Percentiles rank a stretch among this genome's conserved stretches.
Evolutionary conservation across 2,329 filamentous ascomycete genomes (phyloP).

Genomic region (Emydomyces testavorans): DNA sequence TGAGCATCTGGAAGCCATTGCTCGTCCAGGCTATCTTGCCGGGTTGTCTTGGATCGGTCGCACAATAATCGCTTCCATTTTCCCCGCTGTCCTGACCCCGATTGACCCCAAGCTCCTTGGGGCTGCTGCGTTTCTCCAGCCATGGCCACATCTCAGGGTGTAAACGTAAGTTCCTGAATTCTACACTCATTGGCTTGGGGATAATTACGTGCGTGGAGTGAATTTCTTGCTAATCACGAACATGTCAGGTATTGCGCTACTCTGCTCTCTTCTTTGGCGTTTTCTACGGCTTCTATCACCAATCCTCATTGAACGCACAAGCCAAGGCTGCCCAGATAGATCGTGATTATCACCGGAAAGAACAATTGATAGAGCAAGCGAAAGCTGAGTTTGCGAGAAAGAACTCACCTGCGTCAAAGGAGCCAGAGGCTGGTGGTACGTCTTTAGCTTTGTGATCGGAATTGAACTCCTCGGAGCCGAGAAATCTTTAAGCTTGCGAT

Average conservation of each 20-base stretch:
- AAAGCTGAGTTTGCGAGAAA: conserved; percentile 84
- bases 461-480: too few relatives aligned
- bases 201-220: background rate
- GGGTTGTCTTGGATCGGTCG: background rate
- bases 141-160: conserved; percentile 56
- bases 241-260: conserved; percentile 79
- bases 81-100: conserved; percentile 22
- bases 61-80: conserved; percentile 25
- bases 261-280: conserved; percentile 83
- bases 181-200: background rate
- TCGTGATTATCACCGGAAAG: conserved; percentile 81
- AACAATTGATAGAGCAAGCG: conserved; percentile 80
- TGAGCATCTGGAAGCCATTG: conserved; percentile 1
- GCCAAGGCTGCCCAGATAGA: conserved; percentile 60
- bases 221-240: conserved; percentile 12
- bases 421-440: conserved; percentile 24
- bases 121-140: conserved; percentile 31
- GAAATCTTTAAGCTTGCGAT: too few relatives aligned
- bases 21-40: conserved; percentile 2
- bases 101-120: conserved; percentile 27
- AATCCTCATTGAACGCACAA: conserved; percentile 62
- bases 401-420: conserved; percentile 43
- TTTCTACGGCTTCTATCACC: conserved; percentile 93
- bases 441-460: conserved; percentile 5
- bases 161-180: conserved; percentile 44